phyloP scores from a whole-genome alignment of 371 early-diverging fungal genomes.

The Mortierella sp. region DNA sequence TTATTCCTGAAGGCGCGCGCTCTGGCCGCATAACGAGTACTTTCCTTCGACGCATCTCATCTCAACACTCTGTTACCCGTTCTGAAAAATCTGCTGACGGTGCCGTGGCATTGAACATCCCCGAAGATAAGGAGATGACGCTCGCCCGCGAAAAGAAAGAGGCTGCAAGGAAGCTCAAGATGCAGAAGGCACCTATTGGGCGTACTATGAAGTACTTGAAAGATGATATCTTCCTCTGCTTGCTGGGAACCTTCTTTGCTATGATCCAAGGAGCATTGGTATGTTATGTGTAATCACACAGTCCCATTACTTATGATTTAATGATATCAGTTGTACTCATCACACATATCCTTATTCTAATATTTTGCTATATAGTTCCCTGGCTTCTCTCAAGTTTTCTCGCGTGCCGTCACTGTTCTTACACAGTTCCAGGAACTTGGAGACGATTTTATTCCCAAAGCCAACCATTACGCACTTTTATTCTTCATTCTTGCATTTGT shows the following conservation, averaged over 20 bases:
- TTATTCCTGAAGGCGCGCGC: constrained; percentile 27
- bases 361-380: constrained; percentile 60
- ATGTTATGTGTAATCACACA: not conserved
- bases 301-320: no score
- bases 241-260: constrained; percentile 56
- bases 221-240: constrained; percentile 51
- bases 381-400: constrained; percentile 66
- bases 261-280: constrained; percentile 68
- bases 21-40: constrained; percentile 36
- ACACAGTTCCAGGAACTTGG: constrained; percentile 27
- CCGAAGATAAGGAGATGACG: constrained; percentile 29
- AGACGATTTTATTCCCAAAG: constrained; percentile 30
- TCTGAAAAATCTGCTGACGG: constrained; percentile 45
- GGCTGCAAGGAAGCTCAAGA: constrained; percentile 57
- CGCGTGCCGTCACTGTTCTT: constrained; percentile 54
- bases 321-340: not conserved
- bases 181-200: constrained; percentile 64
- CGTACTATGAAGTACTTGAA: constrained; percentile 54
- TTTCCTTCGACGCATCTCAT: constrained; percentile 49
- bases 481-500: constrained; percentile 86
- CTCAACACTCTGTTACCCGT: constrained; percentile 41
- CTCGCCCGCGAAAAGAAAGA: constrained; percentile 57
- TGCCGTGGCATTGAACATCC: constrained; percentile 4
- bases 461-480: constrained; percentile 57
- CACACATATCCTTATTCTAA: not conserved